Evolutionary conservation across 2,329 filamentous ascomycete genomes (phyloP).

Genomic region (Teratosphaeria zuluensis): DNA sequence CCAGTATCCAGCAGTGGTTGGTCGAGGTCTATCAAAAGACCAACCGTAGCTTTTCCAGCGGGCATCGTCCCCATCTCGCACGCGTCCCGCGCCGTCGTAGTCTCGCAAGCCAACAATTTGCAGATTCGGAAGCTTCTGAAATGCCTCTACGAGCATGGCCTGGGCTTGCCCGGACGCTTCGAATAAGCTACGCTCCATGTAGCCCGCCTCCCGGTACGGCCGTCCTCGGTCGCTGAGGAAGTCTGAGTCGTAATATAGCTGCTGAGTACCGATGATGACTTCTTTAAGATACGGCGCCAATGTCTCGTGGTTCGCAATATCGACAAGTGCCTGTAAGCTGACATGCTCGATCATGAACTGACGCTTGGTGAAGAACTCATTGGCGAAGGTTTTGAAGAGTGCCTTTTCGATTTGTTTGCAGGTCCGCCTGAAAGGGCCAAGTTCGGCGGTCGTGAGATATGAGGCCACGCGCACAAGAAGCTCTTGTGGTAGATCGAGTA

Average conservation of each 20-base stretch:
- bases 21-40: constrained; percentile 2
- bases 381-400: constrained; percentile 47
- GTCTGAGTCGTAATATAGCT: constrained; percentile 3
- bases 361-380: constrained; percentile 55
- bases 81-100: constrained; percentile 42
- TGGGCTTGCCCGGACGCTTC: constrained; percentile 38
- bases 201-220: constrained; percentile 6
- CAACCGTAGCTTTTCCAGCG: constrained; percentile 49
- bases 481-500: constrained; percentile 43
- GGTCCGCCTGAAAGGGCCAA: constrained; percentile 42
- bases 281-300: constrained; percentile 33
- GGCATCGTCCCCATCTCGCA: constrained; percentile 36
- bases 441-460: constrained; percentile 46
- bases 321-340: constrained; percentile 45
- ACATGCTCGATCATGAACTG: constrained; percentile 54
- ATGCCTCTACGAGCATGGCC: constrained; percentile 48
- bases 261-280: constrained; percentile 42
- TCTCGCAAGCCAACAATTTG: constrained; percentile 51
- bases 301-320: constrained; percentile 31
- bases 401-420: constrained; percentile 47
- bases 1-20: background rate
- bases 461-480: constrained; percentile 47
- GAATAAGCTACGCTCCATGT: constrained; percentile 13
- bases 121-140: constrained; percentile 46
- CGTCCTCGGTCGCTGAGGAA: background rate